Percentiles rank a stretch among this genome's conserved stretches.
Evolutionary conservation across 345 rosid genomes (phyloP).

Genomic region (thale cress (Arabidopsis thaliana)): TAIR10.1 NC_003075.7:6515501-6516000

Average conservation of each 20-base stretch:
- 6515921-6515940: not conserved
- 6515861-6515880: conserved; percentile 29
- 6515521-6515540: conserved; percentile 41
- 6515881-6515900: conserved; percentile 16
- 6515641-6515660: conserved; percentile 16
- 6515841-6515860: not conserved
- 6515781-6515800: conserved; percentile 3
- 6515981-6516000: conserved; percentile 17
- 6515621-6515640: not conserved
- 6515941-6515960: conserved; percentile 16
- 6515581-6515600: conserved; percentile 36
- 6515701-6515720: conserved; percentile 19
- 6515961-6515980: conserved; percentile 1
- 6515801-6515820: not conserved
- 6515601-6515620: conserved; percentile 6
- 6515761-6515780: not conserved
- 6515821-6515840: not conserved
- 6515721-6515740: not conserved
- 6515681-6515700: not conserved
- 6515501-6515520: conserved; percentile 43
- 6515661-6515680: conserved; percentile 13
- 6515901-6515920: conserved; percentile 19
- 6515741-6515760: not conserved
- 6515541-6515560: conserved; percentile 49
- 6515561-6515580: conserved; percentile 51